Evolutionary conservation across 1,139 yeast species (phyloP).

Genomic region (Yamadazyma atmosphaerica): DNA sequence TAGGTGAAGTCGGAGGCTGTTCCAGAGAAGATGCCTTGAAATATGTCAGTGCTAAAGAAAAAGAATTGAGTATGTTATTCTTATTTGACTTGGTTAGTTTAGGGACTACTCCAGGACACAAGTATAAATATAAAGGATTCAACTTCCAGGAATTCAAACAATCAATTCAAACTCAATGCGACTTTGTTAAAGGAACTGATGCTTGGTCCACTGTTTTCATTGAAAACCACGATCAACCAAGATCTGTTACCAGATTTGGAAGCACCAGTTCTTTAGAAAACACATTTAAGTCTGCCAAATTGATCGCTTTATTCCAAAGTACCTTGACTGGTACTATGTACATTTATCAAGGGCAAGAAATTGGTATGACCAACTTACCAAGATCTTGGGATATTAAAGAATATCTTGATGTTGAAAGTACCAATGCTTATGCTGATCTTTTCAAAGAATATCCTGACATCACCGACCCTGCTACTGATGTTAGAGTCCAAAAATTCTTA

Average conservation of each 20-base stretch:
- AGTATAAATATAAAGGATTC: conserved; percentile 36
- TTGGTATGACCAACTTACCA: conserved; percentile 53
- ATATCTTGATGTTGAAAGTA: conserved; percentile 51
- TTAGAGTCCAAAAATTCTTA: conserved; percentile 27
- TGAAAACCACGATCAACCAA: conserved; percentile 62
- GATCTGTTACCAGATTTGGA: conserved; percentile 54
- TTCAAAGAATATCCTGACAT: conserved; percentile 28
- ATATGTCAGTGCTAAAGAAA: conserved; percentile 49
- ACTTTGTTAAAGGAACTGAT: conserved; percentile 47
- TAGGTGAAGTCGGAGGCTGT: conserved; percentile 54
- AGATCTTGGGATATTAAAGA: conserved; percentile 48
- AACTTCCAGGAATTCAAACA: conserved; percentile 43
- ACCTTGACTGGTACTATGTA: conserved; percentile 57
- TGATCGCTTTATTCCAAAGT: conserved; percentile 47
- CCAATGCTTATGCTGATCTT: conserved; percentile 40
- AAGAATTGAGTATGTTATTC: conserved; percentile 55
- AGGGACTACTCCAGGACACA: conserved; percentile 36
- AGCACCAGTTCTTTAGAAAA: conserved; percentile 27
- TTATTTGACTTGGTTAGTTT: conserved; percentile 47
- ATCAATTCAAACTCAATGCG: conserved; percentile 24
- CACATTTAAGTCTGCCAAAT: conserved; percentile 43
- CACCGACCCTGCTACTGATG: conserved; percentile 15
- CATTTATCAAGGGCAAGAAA: conserved; percentile 62
- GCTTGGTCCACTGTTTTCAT: conserved; percentile 61
- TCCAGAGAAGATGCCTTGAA: conserved; percentile 42